Conservation (phyloP, 2,329 filamentous ascomycete species). For the Ophiostoma perfectum region DNA sequence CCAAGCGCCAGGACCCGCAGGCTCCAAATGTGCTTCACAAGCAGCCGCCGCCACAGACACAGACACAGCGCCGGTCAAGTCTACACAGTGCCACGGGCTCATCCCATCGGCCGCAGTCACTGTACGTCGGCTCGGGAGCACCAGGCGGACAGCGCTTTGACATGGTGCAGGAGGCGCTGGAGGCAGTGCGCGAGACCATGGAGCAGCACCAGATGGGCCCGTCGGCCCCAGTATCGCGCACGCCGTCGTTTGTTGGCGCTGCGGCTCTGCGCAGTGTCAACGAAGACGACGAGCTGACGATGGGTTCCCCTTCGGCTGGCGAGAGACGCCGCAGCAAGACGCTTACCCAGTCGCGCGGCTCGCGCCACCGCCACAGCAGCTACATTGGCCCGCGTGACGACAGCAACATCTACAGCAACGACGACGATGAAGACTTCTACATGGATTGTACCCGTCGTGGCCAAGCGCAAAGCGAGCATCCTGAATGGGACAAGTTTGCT, state of each 20-base stretch:
- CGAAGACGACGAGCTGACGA: constrained; percentile 18
- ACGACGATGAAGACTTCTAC: not conserved
- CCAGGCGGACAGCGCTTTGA: constrained; percentile 18
- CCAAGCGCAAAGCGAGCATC: constrained; percentile 24
- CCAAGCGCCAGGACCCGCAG: not conserved
- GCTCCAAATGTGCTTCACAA: not conserved
- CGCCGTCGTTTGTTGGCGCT: constrained; percentile 20
- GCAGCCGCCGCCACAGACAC: constrained; percentile 1
- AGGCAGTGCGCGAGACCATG: constrained; percentile 18
- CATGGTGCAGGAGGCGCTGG: constrained; percentile 21
- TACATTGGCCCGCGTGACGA: constrained; percentile 22
- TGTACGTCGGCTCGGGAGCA: not conserved
- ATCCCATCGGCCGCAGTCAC: not conserved
- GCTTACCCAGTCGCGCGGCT: not conserved
- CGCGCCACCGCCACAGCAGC: constrained; percentile 22
- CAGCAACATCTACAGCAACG: constrained; percentile 17
- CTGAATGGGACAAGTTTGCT: constrained; percentile 44
- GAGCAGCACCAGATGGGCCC: constrained; percentile 14
- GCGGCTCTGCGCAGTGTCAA: constrained; percentile 19
- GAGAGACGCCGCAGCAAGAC: constrained; percentile 5
- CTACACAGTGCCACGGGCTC: not conserved
- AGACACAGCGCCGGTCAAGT: not conserved
- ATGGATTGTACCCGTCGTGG: not conserved
- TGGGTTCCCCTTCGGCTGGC: not conserved
- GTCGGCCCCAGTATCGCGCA: constrained; percentile 12